Conservation (phyloP, 2,329 filamentous ascomycete species). For the Clarireedia hainanense region DNA sequence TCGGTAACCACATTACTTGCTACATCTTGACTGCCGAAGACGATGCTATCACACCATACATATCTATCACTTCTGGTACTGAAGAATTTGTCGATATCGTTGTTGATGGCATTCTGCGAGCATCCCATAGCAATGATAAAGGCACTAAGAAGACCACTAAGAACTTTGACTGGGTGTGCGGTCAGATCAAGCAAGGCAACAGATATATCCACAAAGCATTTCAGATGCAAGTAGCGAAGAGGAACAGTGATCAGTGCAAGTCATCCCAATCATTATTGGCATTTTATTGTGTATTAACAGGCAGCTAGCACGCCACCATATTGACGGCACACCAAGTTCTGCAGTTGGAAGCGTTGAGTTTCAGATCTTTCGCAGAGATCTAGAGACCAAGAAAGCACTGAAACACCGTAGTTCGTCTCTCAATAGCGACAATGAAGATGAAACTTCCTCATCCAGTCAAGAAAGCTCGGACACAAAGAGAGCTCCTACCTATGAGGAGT, state of each 20-base stretch:
- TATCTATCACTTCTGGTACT: conserved; percentile 3
- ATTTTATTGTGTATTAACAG: neutral
- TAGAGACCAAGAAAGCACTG: neutral
- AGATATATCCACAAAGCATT: neutral
- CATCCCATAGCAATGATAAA: conserved; percentile 8
- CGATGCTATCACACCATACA: conserved; percentile 11
- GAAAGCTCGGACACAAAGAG: neutral
- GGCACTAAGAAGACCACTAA: neutral
- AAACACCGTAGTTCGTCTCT: neutral
- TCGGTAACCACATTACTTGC: conserved; percentile 11
- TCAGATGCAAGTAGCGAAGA: conserved; percentile 12
- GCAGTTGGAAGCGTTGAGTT: conserved; percentile 9
- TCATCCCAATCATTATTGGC: neutral
- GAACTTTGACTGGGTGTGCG: neutral
- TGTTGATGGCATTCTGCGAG: conserved; percentile 24
- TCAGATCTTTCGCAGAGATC: conserved; percentile 9
- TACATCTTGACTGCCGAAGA: conserved; percentile 14
- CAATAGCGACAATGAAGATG: neutral
- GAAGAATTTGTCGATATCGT: conserved; percentile 20
- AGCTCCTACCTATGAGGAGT: conserved; percentile 15
- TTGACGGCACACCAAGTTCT: neutral
- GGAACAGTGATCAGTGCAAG: conserved; percentile 10
- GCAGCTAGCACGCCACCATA: neutral
- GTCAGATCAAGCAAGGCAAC: neutral
- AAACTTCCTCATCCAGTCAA: neutral